A percentile compares a stretch with the other conserved stretches of the same genome.
These are phyloP conservation scores for Endothia cerciana DNA, from an alignment of 2,329 filamentous ascomycete genomes.

Conservation along the genomic window DNA sequence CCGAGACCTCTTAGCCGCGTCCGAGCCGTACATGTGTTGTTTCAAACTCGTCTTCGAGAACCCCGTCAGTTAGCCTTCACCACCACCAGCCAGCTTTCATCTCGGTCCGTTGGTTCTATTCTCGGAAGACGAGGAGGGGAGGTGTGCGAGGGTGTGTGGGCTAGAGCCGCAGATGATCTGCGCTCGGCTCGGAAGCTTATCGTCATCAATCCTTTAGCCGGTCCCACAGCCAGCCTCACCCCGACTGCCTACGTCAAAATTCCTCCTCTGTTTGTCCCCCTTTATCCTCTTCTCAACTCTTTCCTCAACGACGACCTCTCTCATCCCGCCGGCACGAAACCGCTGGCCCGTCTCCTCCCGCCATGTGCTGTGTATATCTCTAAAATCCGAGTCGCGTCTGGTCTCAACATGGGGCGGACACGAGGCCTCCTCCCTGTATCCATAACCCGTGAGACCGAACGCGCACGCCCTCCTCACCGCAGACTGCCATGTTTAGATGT, in stretches of 20 bases:
- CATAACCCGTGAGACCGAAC: neutral
- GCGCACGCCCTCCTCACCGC: neutral
- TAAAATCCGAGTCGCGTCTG: neutral
- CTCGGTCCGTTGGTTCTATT: neutral
- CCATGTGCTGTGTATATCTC: no score
- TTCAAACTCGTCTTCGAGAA: neutral
- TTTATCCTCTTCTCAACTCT: neutral
- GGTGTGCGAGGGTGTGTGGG: neutral
- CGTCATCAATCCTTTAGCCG: neutral
- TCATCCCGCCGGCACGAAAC: no score
- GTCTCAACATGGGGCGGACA: neutral
- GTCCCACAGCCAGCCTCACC: neutral
- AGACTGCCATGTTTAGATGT: neutral
- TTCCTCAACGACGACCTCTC: neutral
- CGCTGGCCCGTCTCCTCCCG: no score
- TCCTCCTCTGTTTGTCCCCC: neutral
- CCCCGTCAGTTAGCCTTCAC: neutral
- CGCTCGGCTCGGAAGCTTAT: neutral
- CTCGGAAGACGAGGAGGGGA: no score
- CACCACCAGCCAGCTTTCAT: neutral
- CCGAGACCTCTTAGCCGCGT: conserved; percentile 1
- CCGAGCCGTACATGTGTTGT: neutral
- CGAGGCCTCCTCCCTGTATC: no score
- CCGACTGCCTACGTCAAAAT: neutral
- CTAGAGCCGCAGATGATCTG: neutral